Evolutionary conservation across 371 early-diverging fungal genomes (phyloP).

Genomic region (Lichtheimia ramosa): DNA sequence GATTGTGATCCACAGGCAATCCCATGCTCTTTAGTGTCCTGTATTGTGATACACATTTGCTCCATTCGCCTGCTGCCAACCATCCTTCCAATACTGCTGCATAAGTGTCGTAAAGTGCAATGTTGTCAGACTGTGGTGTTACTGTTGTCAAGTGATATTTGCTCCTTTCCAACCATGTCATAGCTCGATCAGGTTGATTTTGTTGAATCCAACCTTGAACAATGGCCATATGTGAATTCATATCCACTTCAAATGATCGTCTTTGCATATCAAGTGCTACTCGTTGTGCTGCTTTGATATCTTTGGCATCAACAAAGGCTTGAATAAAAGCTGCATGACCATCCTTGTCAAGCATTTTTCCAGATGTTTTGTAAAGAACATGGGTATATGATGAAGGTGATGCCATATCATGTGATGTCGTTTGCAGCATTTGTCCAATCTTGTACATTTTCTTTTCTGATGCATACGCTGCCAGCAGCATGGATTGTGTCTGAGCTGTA

Average conservation of each 20-base stretch:
- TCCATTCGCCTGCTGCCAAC: slow-evolving; percentile 24
- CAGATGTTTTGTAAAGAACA: slow-evolving; percentile 4
- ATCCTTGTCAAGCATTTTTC: slow-evolving; percentile 11
- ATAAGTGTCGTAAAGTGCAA: slow-evolving; percentile 23
- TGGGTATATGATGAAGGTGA: slow-evolving; percentile 4
- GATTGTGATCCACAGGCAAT: slow-evolving; percentile 10
- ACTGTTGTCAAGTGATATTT: not conserved
- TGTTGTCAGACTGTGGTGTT: slow-evolving; percentile 2
- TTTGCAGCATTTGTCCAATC: not conserved
- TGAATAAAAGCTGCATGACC: slow-evolving; percentile 24
- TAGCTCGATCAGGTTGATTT: slow-evolving; percentile 18
- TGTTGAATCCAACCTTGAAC: slow-evolving; percentile 22
- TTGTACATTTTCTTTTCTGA: not conserved
- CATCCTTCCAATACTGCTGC: slow-evolving; percentile 29
- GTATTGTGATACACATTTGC: slow-evolving; percentile 14
- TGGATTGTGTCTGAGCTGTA: slow-evolving; percentile 8
- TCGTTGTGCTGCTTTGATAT: slow-evolving; percentile 8
- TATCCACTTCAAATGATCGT: slow-evolving; percentile 6
- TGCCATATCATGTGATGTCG: not conserved
- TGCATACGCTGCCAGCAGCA: slow-evolving; percentile 12
- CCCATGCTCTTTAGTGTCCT: slow-evolving; percentile 1
- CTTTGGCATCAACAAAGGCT: slow-evolving; percentile 15
- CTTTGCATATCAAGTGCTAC: slow-evolving; percentile 18
- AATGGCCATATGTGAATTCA: slow-evolving; percentile 14
- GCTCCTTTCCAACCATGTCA: slow-evolving; percentile 12